phyloP scores from a whole-genome alignment of 129 eudicot genomes.

The Tagetes erecta region DNA sequence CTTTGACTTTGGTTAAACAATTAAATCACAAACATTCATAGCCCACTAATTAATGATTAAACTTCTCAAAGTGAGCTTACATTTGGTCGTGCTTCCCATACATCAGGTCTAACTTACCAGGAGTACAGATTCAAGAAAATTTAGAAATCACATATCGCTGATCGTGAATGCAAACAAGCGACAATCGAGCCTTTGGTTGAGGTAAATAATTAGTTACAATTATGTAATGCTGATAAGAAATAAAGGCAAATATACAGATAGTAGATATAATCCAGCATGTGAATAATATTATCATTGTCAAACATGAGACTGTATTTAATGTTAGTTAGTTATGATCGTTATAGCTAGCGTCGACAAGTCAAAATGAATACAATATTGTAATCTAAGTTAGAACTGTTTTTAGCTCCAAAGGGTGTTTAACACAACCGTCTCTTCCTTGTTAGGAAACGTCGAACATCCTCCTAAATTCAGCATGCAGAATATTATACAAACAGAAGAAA shows the following conservation, averaged over 20 bases:
- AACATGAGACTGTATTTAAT: constrained; percentile 14
- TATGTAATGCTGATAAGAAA: too few relatives aligned
- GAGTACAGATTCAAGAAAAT: background rate
- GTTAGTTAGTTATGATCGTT: constrained; percentile 23
- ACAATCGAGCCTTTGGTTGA: background rate
- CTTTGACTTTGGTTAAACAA: constrained; percentile 25
- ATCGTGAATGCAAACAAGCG: background rate
- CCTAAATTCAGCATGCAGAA: constrained; percentile 24
- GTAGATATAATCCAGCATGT: background rate
- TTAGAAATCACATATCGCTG: background rate
- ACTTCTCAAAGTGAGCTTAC: constrained; percentile 13
- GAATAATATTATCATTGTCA: constrained; percentile 14
- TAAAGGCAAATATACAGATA: background rate
- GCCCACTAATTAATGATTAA: background rate
- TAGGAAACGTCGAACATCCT: constrained; percentile 29
- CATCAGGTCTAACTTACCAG: constrained; percentile 12
- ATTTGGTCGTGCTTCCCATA: constrained; percentile 38
- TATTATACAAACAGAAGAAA: constrained; percentile 17
- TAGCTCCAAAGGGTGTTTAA: constrained; percentile 27
- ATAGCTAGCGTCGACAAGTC: background rate
- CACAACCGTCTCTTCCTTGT: constrained; percentile 32
- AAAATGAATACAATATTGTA: constrained; percentile 9
- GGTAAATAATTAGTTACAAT: background rate
- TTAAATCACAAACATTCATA: constrained; percentile 14
- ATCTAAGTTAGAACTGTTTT: constrained; percentile 21